Base-by-base conservation (phyloP, 1,284 basidiomycete genomes). In the Rhodotorula sp. region DNA sequence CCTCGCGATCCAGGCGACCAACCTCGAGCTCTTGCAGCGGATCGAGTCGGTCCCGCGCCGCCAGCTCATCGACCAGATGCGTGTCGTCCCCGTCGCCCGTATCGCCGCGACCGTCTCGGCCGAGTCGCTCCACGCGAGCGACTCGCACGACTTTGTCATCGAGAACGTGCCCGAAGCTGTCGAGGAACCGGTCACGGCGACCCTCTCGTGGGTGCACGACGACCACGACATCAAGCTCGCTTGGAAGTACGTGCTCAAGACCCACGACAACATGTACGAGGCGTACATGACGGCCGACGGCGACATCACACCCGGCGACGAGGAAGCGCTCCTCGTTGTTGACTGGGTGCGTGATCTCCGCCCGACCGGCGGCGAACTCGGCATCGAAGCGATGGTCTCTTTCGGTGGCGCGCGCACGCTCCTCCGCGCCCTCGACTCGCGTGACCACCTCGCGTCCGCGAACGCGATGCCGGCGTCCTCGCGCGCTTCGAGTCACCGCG, bases 321-420 rank as follows among this genome's bases (percentile, higher is more conserved):
- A 74, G 51, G 65, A 69, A 60, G 64, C 70, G 0, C 70, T 78
- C 58, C 59, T 76, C 63, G 74, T 75, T 26, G 72, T 79, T 46
- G 78, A 79, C 64, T 78, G 77, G 77, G 71, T 78, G 6, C 72
- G 74, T 55, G 77, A 78, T 67, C 73, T 69, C 72, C 64, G 69
- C 57, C 70, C 73, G 44, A 74, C 84, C 85, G 17, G 70, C 51
- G 69, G 71, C 26, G 65, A 76, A 76, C 60, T 75, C 79, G 64
- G 74, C 76, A 20, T 77, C 77, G 60, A 76, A 77, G 53, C 76
- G 79, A 57, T 71, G 54, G 55, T 45, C 4, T 42, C n/a, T 37
- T 70, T 69, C 61, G 73, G 57, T 24, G 55, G 66, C 15, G 26
- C 60, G 30, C 48, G 60, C 30, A n/a, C 65, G 29, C 64, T 66